Evolutionary conservation across 495 filamentous ascomycete genomes (phyloP), one percentile per base, ranked within the genome.

Genomic region (Chaetomium fimeti): DNA sequence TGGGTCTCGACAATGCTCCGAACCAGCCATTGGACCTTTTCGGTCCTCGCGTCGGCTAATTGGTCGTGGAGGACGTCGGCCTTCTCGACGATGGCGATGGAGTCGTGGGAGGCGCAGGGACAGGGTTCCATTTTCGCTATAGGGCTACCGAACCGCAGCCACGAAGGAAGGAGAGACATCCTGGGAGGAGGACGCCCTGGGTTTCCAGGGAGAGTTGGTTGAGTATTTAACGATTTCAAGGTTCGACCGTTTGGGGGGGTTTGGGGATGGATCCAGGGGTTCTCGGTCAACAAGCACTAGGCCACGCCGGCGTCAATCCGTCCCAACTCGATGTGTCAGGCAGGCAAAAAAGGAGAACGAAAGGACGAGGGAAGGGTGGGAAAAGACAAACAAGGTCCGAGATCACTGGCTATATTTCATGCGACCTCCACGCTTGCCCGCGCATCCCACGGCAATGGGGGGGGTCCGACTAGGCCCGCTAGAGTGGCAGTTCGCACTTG

Each of bases 31-130:
- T 64, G 65, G 4, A 58, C 65, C 43, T 68, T 63, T 16, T 55
- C 38, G 7, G 48, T 49, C 40, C 61, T 61, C 16, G 54, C 24
- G 9, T 63, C 63, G 13, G 38, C 32, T 3, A 51, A 8, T 42
- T 71, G 63, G 29, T 36, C 61, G 18, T 43, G 51, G 27, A 70
- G 27, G 16, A 49, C 40, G 25, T 70, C 69, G 48, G 55, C 40
- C 56, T 74, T 72, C 20, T 74, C 72, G 48, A 66, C 61, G 25
- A 72, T 68, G 40, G 63, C 56, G 22, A 70, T 18, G 1, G 68
- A 67, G 22, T 70, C 68, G 32, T 67, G 59, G 0, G 71, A 67
- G 4, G 36, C 40, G 42, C 64, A 67, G 20, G 53, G 43, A 62
- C 58, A 65, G 40, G 55, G 52, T 18, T 56, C 42, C n/a, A 32